Percentiles rank a stretch among this genome's conserved stretches.
Evolutionary conservation across 73 alveolate genomes (phyloP).

Genomic region (Stentor coeruleus): DNA sequence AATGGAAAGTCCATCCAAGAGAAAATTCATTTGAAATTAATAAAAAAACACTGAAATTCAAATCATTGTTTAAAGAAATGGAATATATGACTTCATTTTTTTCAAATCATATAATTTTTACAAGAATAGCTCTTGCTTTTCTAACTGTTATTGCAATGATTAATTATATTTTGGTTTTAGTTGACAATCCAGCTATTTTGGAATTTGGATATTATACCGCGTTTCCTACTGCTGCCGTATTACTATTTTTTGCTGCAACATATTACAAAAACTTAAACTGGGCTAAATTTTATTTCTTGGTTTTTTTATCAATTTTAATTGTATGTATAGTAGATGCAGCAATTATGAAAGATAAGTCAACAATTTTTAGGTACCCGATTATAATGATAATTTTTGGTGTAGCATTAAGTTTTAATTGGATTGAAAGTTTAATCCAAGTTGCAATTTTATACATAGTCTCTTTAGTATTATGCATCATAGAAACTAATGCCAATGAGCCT

Average conservation of each 20-base stretch:
- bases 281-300: too few relatives aligned
- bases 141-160: too few relatives aligned
- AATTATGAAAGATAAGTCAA: too few relatives aligned
- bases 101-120: not conserved
- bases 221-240: not conserved
- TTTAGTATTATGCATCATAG: too few relatives aligned
- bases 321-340: too few relatives aligned
- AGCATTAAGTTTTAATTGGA: not conserved
- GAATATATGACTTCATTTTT: not conserved
- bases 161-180: not conserved
- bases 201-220: not conserved
- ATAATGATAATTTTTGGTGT: too few relatives aligned
- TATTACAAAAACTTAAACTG: too few relatives aligned
- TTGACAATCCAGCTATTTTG: not conserved
- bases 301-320: too few relatives aligned
- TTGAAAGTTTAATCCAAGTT: too few relatives aligned
- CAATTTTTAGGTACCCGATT: not conserved
- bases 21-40: not conserved
- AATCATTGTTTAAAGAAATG: not conserved
- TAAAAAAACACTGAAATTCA: not conserved
- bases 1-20: not conserved
- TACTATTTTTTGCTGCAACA: too few relatives aligned
- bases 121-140: not conserved
- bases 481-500: not conserved
- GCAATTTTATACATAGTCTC: too few relatives aligned